Conservation (phyloP, 2,329 filamentous ascomycete species). For the Zasmidium angulare region DNA sequence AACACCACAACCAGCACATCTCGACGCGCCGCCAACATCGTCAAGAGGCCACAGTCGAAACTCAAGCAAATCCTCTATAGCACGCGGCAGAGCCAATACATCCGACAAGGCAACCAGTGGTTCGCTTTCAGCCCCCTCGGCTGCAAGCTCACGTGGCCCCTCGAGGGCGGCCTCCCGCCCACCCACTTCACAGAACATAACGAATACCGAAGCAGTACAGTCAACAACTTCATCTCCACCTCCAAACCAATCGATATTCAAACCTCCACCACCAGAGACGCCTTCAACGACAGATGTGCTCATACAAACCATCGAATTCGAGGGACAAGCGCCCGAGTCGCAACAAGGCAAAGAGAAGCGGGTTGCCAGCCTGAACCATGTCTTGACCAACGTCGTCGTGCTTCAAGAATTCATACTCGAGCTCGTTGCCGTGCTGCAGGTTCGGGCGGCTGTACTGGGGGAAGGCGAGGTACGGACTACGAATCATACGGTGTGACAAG, state of each 20-base stretch:
- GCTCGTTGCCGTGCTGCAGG: constrained; percentile 49
- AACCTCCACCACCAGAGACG: constrained; percentile 36
- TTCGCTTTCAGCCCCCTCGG: constrained; percentile 10
- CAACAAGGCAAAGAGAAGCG: constrained; percentile 30
- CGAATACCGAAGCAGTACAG: constrained; percentile 31
- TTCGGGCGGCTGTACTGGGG: constrained; percentile 48
- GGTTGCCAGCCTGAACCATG: constrained; percentile 46
- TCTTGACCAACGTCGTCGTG: constrained; percentile 52
- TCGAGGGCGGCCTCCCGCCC: constrained; percentile 15
- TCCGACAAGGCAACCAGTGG: constrained; percentile 18
- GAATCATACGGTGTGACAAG: background rate
- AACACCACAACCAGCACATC: constrained; percentile 5
- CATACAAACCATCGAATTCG: constrained; percentile 32
- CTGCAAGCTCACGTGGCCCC: constrained; percentile 7
- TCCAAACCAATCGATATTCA: constrained; percentile 27
- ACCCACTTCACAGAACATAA: constrained; percentile 23
- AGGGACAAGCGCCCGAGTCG: background rate
- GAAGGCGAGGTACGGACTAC: constrained; percentile 39
- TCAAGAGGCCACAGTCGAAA: constrained; percentile 20
- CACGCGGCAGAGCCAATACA: constrained; percentile 12
- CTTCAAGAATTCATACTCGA: constrained; percentile 53
- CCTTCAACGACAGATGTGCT: constrained; percentile 36
- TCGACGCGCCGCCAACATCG: constrained; percentile 13
- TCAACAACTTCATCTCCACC: background rate
- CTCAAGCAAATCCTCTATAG: constrained; percentile 23